A percentile compares a stretch with the other conserved stretches of the same genome.
Evolutionary conservation across 164 flowering plant genomes (phyloP).

Genomic region (Warburgia ugandensis): DNA sequence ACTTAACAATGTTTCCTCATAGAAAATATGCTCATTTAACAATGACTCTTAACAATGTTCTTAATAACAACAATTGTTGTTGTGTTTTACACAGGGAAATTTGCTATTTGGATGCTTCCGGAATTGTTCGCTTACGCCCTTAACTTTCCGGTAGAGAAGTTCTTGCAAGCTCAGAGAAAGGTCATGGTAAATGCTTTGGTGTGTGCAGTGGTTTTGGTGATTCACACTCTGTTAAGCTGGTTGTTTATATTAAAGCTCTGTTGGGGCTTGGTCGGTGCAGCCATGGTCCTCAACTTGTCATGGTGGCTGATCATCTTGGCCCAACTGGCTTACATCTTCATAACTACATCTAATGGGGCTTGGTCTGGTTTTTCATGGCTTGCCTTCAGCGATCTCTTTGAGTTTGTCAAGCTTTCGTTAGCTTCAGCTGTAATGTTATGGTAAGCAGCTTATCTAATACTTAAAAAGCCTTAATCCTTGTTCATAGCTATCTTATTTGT

Average conservation of each 20-base stretch:
- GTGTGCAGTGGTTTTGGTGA: constrained; percentile 33
- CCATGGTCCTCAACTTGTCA: constrained; percentile 37
- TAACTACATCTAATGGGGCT: constrained; percentile 39
- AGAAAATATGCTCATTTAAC: too few species aligned
- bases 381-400: constrained; percentile 49
- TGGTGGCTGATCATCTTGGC: constrained; percentile 51
- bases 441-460: too few species aligned
- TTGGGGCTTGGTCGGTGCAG: constrained; percentile 54
- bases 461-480: too few species aligned
- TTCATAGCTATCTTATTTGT: constrained; percentile 55
- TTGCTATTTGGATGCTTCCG: constrained; percentile 58
- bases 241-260: constrained; percentile 38
- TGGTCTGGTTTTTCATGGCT: constrained; percentile 46
- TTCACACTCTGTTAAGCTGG: constrained; percentile 52
- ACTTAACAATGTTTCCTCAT: too few species aligned
- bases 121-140: constrained; percentile 54
- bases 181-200: constrained; percentile 45
- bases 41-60: too few species aligned
- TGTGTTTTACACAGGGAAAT: too few species aligned
- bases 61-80: too few species aligned
- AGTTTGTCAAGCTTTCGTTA: constrained; percentile 53
- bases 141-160: constrained; percentile 59
- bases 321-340: constrained; percentile 48
- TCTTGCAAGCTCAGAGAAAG: constrained; percentile 56
- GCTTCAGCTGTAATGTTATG: constrained; percentile 76